These are phyloP conservation scores for Albifimbria verrucaria DNA, from an alignment of 2,329 filamentous ascomycete genomes.

Conservation along the genomic window DNA sequence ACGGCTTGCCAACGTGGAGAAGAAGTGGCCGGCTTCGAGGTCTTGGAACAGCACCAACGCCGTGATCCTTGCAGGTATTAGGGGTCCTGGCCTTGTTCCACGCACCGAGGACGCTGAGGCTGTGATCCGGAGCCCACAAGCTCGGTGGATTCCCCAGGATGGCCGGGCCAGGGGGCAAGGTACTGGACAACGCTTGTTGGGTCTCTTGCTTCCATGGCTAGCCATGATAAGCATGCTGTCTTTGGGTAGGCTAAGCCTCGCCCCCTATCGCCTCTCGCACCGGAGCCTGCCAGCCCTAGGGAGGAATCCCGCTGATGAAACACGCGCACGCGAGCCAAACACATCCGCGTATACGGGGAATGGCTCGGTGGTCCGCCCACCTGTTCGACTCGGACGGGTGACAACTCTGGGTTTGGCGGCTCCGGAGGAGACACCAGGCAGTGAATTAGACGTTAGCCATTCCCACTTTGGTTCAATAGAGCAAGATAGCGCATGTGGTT, in stretches of 20 bases:
- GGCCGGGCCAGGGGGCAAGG: slow-evolving; percentile 11
- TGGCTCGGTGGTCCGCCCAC: background rate
- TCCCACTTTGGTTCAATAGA: too few species aligned
- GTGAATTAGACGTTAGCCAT: too few species aligned
- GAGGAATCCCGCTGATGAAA: background rate
- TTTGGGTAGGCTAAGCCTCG: slow-evolving; percentile 45
- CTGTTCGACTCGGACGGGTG: background rate
- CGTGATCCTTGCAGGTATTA: too few species aligned
- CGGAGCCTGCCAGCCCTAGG: background rate
- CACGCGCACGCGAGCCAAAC: background rate
- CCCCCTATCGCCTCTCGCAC: slow-evolving; percentile 14
- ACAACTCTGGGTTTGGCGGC: background rate
- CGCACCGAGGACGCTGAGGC: slow-evolving; percentile 12
- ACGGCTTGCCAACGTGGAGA: too few species aligned
- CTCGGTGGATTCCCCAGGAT: slow-evolving; percentile 17
- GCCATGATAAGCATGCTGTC: slow-evolving; percentile 11
- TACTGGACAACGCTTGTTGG: too few species aligned
- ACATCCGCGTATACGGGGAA: background rate
- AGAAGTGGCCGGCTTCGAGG: too few species aligned
- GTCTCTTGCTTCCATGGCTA: slow-evolving; percentile 3
- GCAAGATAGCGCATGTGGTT: too few species aligned
- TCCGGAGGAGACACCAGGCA: background rate
- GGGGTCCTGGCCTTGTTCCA: too few species aligned
- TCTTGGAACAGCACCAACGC: too few species aligned
- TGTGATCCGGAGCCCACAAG: slow-evolving; percentile 13